A percentile compares a stretch with the other conserved stretches of the same genome.
Evolutionary conservation across 495 filamentous ascomycete genomes (phyloP).

Genomic region (Penicillium cosmopolitanum): DNA sequence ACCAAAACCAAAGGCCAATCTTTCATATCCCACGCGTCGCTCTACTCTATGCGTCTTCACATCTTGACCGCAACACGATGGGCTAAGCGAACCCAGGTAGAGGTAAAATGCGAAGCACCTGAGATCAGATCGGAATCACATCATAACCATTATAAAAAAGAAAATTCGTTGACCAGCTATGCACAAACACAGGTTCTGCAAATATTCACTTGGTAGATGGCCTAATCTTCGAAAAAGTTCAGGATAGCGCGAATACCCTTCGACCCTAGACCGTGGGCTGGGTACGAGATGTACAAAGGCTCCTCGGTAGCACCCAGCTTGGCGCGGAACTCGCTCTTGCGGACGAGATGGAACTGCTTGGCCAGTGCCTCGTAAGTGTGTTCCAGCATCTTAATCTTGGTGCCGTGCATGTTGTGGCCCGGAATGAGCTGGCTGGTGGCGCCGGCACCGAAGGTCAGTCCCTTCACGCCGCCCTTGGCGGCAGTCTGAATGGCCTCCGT

Average conservation of each 20-base stretch:
- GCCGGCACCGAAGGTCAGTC: constrained; percentile 80
- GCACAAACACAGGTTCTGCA: constrained; percentile 2
- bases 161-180: not conserved
- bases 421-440: constrained; percentile 68
- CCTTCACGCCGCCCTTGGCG: constrained; percentile 61
- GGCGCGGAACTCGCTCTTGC: constrained; percentile 84
- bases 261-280: constrained; percentile 75
- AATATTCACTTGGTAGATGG: not conserved
- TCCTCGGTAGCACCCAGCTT: constrained; percentile 82
- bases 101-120: not conserved
- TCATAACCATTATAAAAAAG: constrained; percentile 1
- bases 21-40: not conserved
- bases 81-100: not conserved
- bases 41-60: constrained; percentile 16
- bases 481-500: constrained; percentile 74
- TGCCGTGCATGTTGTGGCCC: constrained; percentile 74
- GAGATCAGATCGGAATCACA: not conserved
- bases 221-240: constrained; percentile 78
- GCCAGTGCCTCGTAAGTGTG: constrained; percentile 77
- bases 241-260: constrained; percentile 75
- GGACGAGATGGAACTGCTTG: constrained; percentile 73
- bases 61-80: not conserved
- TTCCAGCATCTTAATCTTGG: constrained; percentile 72
- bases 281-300: constrained; percentile 80
- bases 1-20: not conserved